Percentiles rank a stretch among this genome's conserved stretches.
These are phyloP conservation scores for Mycena alexandri DNA, from an alignment of 768 basidiomycete genomes.

Conservation along the genomic window DNA sequence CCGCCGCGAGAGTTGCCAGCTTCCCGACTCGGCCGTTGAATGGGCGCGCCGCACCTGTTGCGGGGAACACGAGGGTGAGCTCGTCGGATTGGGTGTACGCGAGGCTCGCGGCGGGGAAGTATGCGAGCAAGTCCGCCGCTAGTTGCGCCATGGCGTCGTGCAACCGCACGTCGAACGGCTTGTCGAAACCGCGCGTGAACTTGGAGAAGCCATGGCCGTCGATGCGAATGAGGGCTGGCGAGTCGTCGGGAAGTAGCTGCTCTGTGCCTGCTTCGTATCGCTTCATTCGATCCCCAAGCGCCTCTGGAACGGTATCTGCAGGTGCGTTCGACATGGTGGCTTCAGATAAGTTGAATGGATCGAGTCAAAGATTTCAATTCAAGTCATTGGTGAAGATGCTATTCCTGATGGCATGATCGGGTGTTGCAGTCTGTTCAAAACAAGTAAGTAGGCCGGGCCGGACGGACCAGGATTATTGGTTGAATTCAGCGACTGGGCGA, in stretches of 20 bases:
- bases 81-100: slow-evolving; percentile 38
- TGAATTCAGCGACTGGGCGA: no score
- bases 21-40: slow-evolving; percentile 35
- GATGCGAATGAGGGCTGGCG: slow-evolving; percentile 35
- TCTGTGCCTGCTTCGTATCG: slow-evolving; percentile 32
- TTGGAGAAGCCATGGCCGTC: slow-evolving; percentile 36
- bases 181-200: slow-evolving; percentile 35
- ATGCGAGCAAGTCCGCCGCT: slow-evolving; percentile 25
- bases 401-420: no score
- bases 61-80: slow-evolving; percentile 35
- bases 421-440: no score
- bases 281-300: slow-evolving; percentile 34
- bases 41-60: slow-evolving; percentile 1
- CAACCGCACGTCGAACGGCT: slow-evolving; percentile 34
- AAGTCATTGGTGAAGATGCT: no score
- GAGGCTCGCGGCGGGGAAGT: slow-evolving; percentile 35
- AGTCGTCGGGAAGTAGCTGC: slow-evolving; percentile 21
- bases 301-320: background rate
- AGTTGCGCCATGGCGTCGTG: slow-evolving; percentile 33
- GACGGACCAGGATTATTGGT: no score
- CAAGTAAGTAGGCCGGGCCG: no score
- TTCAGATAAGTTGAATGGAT: no score
- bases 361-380: no score
- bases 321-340: no score
- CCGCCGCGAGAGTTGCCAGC: slow-evolving; percentile 31